A percentile compares a stretch with the other conserved stretches of the same genome.
Evolutionary conservation across 495 filamentous ascomycete species (phyloP).

Genomic region (Daldinia bambusicola): DNA sequence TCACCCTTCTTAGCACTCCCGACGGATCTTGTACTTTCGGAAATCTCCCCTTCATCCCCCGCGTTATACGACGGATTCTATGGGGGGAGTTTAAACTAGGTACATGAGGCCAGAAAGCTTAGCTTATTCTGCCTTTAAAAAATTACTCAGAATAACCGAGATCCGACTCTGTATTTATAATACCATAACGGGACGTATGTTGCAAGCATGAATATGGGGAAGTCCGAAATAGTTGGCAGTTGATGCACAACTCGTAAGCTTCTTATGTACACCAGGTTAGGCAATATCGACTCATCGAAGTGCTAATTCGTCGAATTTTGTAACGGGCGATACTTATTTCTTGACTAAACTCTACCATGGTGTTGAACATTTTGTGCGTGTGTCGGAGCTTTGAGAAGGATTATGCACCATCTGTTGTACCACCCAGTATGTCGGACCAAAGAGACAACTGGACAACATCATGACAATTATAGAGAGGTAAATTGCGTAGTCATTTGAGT

Average conservation of each 20-base stretch:
- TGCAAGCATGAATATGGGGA: background rate
- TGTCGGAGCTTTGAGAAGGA: background rate
- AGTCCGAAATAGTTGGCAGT: background rate
- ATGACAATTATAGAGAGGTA: background rate
- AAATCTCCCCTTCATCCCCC: no score
- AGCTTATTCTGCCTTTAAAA: no score
- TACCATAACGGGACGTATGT: slow-evolving; percentile 13
- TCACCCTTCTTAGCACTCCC: no score
- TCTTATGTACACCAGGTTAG: background rate
- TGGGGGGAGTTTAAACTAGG: no score
- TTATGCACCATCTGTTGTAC: background rate
- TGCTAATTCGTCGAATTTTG: background rate
- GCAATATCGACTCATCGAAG: background rate
- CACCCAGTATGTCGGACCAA: background rate
- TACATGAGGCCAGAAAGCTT: no score
- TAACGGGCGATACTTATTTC: background rate
- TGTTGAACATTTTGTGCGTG: background rate
- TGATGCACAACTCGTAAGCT: background rate
- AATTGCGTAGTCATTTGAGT: background rate
- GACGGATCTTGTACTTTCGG: no score
- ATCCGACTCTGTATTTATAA: no score
- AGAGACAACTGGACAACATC: background rate
- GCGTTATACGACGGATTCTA: no score
- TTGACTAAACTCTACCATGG: background rate
- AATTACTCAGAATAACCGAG: no score